Evolutionary conservation across 2,329 filamentous ascomycete species (phyloP).

Genomic region (Simplicillium aogashimaense): DNA sequence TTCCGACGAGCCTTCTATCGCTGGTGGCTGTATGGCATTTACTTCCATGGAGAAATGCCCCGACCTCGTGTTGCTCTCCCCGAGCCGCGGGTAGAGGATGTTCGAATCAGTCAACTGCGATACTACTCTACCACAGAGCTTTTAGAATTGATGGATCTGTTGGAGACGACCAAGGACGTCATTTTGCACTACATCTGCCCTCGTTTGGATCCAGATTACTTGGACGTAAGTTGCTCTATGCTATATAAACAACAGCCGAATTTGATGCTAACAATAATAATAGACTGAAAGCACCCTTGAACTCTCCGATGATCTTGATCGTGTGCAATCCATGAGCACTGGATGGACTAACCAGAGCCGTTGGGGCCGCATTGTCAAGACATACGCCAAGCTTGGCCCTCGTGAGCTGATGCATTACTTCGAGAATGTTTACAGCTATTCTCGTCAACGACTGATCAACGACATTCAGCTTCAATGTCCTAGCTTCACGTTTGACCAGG

Average conservation of each 20-base stretch:
- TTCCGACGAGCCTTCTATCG: conserved; percentile 39
- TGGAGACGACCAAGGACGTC: conserved; percentile 32
- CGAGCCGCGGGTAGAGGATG: conserved; percentile 27
- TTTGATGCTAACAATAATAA: neutral
- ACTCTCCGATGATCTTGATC: conserved; percentile 13
- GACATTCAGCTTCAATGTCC: conserved; percentile 29
- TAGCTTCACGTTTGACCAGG: conserved; percentile 32
- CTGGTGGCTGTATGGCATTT: conserved; percentile 45
- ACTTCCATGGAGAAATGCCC: conserved; percentile 37
- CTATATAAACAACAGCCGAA: neutral
- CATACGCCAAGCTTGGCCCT: conserved; percentile 39
- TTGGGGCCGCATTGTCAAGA: conserved; percentile 30
- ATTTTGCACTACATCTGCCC: conserved; percentile 36
- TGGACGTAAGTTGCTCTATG: conserved; percentile 18
- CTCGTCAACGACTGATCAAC: conserved; percentile 31
- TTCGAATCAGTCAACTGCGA: conserved; percentile 33
- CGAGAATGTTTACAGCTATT: conserved; percentile 33
- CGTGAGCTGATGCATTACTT: conserved; percentile 39
- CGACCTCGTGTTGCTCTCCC: conserved; percentile 25
- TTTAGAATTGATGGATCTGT: conserved; percentile 33
- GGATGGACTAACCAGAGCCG: conserved; percentile 25
- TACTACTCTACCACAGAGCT: conserved; percentile 31
- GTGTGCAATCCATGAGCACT: conserved; percentile 19
- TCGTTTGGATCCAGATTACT: conserved; percentile 26
- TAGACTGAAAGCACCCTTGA: conserved; percentile 10